Conservation (phyloP, 108 stramenopile genomes). For the Schizochytrium sp. region DNA sequence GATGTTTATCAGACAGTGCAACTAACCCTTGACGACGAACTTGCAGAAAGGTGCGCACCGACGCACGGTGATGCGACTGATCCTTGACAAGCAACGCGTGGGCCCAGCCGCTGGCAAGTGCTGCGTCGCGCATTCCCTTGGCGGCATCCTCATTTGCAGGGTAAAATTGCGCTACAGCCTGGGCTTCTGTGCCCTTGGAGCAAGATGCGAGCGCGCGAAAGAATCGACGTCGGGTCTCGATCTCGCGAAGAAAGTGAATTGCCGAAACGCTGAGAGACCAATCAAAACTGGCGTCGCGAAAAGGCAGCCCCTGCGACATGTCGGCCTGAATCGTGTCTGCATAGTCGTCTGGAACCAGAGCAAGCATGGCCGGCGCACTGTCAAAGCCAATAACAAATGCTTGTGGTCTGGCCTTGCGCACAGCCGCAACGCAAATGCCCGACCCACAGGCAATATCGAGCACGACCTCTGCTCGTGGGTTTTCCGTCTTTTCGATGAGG, state of each 20-base stretch:
- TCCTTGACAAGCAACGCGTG: not conserved
- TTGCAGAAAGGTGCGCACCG: not conserved
- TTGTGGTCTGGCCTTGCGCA: not conserved
- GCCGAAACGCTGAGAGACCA: not conserved
- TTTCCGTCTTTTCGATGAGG: not conserved
- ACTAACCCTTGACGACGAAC: not conserved
- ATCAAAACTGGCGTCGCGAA: not conserved
- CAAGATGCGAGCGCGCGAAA: not conserved
- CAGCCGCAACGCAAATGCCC: not conserved
- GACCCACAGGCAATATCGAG: not conserved
- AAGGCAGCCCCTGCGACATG: not conserved
- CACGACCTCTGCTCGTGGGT: not conserved
- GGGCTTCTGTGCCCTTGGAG: not conserved
- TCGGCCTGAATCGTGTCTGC: not conserved
- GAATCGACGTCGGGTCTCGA: not conserved
- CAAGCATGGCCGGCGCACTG: not conserved
- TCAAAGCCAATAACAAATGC: not conserved
- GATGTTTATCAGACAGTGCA: not conserved
- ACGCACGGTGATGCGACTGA: not conserved
- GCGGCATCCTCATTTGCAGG: not conserved
- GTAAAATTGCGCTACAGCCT: not conserved
- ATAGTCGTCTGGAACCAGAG: not conserved
- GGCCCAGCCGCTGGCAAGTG: not conserved
- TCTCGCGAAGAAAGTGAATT: not conserved
- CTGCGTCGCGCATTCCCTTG: not conserved